phyloP scores from a whole-genome alignment of 306 rosid species.

The Inga leiocalycina region DNA sequence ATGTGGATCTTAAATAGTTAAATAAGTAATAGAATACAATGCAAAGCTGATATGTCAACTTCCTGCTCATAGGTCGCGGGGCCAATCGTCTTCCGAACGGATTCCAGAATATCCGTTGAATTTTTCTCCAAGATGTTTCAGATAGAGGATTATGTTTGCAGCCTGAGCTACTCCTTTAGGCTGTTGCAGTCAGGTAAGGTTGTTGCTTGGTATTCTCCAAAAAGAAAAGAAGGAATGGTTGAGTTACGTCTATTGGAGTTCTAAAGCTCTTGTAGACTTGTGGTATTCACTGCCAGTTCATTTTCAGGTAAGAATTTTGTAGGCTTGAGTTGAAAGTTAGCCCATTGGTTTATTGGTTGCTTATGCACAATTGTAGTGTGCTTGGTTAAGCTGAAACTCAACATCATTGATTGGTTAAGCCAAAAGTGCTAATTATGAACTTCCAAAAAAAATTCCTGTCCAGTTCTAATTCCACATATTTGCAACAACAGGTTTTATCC shows the following conservation, averaged over 20 bases:
- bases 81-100: slow-evolving; percentile 72
- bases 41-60: background rate
- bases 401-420: slow-evolving; percentile 23
- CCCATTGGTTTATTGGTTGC: slow-evolving; percentile 15
- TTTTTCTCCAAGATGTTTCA: slow-evolving; percentile 52
- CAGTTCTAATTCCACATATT: too few relatives aligned
- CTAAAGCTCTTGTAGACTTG: slow-evolving; percentile 3
- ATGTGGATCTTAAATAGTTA: background rate
- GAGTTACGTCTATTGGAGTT: slow-evolving; percentile 81
- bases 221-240: slow-evolving; percentile 89
- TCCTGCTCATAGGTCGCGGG: slow-evolving; percentile 61
- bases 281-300: background rate
- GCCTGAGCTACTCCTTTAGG: slow-evolving; percentile 75
- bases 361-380: slow-evolving; percentile 3
- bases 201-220: slow-evolving; percentile 92
- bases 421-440: background rate
- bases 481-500: too few relatives aligned
- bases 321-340: slow-evolving; percentile 10
- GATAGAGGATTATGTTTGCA: slow-evolving; percentile 79
- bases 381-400: slow-evolving; percentile 10
- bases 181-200: slow-evolving; percentile 71
- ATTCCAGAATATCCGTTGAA: slow-evolving; percentile 58
- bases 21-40: background rate
- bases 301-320: slow-evolving; percentile 21
- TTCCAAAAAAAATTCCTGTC: background rate